Conservation (phyloP, 2,329 filamentous ascomycete genomes). For the Lecanicillium sp. region DNA sequence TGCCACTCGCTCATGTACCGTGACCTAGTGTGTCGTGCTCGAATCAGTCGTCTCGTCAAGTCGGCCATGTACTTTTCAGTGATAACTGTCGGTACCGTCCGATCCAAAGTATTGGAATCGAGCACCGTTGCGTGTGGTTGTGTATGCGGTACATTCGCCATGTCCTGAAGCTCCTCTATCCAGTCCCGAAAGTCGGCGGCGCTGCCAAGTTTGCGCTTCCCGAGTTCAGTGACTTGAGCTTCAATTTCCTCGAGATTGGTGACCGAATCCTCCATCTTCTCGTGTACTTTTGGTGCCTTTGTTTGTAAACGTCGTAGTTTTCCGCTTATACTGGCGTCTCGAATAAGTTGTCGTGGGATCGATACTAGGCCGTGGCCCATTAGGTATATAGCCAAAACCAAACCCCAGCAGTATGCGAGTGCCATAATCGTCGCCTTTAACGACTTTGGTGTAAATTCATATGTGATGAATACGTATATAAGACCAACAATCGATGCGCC, state of each 20-base stretch:
- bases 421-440: slow-evolving; percentile 88
- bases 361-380: slow-evolving; percentile 97
- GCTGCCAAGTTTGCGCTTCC: slow-evolving; percentile 70
- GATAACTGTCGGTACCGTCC: slow-evolving; percentile 67
- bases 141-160: slow-evolving; percentile 59
- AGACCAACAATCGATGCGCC: slow-evolving; percentile 62
- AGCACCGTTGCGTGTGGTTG: slow-evolving; percentile 34
- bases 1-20: slow-evolving; percentile 85
- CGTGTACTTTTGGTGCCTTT: slow-evolving; percentile 73
- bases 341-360: slow-evolving; percentile 73
- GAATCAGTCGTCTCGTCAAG: slow-evolving; percentile 70
- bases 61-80: slow-evolving; percentile 92
- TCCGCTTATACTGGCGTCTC: slow-evolving; percentile 68
- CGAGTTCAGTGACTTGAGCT: slow-evolving; percentile 68
- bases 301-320: slow-evolving; percentile 67
- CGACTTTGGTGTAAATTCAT: slow-evolving; percentile 61
- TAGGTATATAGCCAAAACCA: slow-evolving; percentile 86
- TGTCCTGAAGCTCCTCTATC: slow-evolving; percentile 89
- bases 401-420: slow-evolving; percentile 86
- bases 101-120: slow-evolving; percentile 32
- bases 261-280: slow-evolving; percentile 79
- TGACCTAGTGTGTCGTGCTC: slow-evolving; percentile 74
- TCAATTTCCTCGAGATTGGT: slow-evolving; percentile 75
- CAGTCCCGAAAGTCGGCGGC: slow-evolving; percentile 75
- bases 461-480: slow-evolving; percentile 74